phyloP scores from a whole-genome alignment of 2,329 filamentous ascomycete genomes.

The Sclerotinia spermophila region DNA sequence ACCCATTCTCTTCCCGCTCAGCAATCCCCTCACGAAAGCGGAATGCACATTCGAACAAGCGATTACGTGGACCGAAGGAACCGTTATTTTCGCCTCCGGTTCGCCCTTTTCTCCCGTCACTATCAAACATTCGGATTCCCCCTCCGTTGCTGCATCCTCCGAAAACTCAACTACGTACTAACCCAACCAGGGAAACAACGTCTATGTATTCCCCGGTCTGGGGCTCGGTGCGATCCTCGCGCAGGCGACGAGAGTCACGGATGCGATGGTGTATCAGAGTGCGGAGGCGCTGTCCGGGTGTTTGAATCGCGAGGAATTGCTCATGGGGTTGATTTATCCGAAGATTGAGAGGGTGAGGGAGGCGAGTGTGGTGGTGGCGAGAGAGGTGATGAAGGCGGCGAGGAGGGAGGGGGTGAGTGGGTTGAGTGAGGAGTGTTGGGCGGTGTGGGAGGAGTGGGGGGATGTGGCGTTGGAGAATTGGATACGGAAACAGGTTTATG shows the following conservation, averaged over 20 bases:
- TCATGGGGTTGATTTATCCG: slow-evolving; percentile 84
- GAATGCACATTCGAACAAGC: slow-evolving; percentile 97
- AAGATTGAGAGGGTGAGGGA: slow-evolving; percentile 88
- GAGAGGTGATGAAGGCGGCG: slow-evolving; percentile 90
- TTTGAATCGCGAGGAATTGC: slow-evolving; percentile 76
- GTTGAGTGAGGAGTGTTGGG: slow-evolving; percentile 65
- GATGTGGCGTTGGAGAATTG: slow-evolving; percentile 57
- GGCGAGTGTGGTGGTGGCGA: slow-evolving; percentile 79
- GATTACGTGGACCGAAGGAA: slow-evolving; percentile 84
- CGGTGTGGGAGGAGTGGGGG: slow-evolving; percentile 69
- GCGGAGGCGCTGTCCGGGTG: slow-evolving; percentile 75
- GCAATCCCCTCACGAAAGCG: slow-evolving; percentile 93
- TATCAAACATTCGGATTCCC: slow-evolving; percentile 56
- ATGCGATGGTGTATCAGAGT: slow-evolving; percentile 95
- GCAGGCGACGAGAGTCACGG: slow-evolving; percentile 82
- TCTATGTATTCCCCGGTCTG: slow-evolving; percentile 95
- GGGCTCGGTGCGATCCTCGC: slow-evolving; percentile 89
- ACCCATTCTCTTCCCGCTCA: slow-evolving; percentile 93
- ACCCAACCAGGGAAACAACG: slow-evolving; percentile 80
- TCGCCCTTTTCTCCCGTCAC: slow-evolving; percentile 80
- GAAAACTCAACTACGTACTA: slow-evolving; percentile 59
- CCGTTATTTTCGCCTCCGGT: slow-evolving; percentile 89
- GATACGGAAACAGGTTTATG: slow-evolving; percentile 59
- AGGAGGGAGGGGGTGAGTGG: slow-evolving; percentile 74
- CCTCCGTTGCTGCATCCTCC: not conserved